Evolutionary conservation across 495 filamentous ascomycete species (phyloP), one percentile per base, ranked within the genome.

Genomic region (Penicillium antarcticum): DNA sequence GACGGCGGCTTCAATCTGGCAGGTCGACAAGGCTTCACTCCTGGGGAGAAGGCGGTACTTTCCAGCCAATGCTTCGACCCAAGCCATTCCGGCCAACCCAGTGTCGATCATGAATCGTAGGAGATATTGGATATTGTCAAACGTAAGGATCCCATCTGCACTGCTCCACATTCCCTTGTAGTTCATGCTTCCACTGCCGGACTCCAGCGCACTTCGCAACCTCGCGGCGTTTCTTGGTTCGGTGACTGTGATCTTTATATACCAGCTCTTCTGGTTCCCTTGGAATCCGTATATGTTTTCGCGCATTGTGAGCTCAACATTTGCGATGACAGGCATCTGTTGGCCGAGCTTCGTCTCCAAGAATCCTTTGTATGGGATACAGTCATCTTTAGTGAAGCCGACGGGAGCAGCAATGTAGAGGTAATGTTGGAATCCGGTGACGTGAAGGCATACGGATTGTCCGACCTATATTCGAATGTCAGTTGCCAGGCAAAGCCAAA

Each of bases 101-200:
- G 86, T 89, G 65, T 99, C 94, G 43, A 99, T 92, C 94, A 99
- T 97, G 68, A 97, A 97, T 53, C 94, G 80, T 57, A 97, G 67
- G 4, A 99, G 80, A 60, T 97, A 99, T 74, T 94, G 90, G 56
- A 99, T 91, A 51, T 80, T 95, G 70, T 99, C 94, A 57, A 89
- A 99, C 0, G 94, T 97, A 65, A 88, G 79, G 52, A 96, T 81
- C 5, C 78, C 80, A 6, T 91, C 88, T 1, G 72, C 72, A 31
- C 68, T 77, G 50, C 83, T 86, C 95, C 95, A 99, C 67, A 96
- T 77, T 13, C 87, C 82, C 57, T 91, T 96, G 75, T 87, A 97
- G 61, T 97, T 97, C 48, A 85, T 84, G 16, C 48, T 58, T 29
- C 60, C 61, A 37, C 81, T 70, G n/a, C 85, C 84, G 10, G 65